Percentiles rank a stretch among this genome's conserved stretches.
Conservation (phyloP, 371 early-diverging fungal species). For the Syncephalastrum sp. region DNA sequence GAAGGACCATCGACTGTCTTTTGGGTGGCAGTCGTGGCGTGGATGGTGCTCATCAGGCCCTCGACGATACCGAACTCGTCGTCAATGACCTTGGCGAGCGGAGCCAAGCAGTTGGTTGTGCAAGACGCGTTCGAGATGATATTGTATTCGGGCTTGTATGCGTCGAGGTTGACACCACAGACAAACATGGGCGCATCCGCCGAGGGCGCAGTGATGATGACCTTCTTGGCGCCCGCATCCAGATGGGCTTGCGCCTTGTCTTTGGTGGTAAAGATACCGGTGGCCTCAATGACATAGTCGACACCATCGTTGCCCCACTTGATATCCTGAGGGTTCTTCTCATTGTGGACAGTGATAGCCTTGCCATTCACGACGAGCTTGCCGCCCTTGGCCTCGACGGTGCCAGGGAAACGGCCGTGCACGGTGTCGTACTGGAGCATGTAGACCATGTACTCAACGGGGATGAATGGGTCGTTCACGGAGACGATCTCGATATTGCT, state of each 20-base stretch:
- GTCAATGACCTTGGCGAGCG: constrained; percentile 97
- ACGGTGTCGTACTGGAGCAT: constrained; percentile 98
- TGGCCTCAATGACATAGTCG: constrained; percentile 97
- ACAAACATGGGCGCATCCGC: constrained; percentile 87
- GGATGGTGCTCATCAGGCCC: constrained; percentile 95
- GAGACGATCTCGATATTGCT: constrained; percentile 85
- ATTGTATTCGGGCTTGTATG: constrained; percentile 81
- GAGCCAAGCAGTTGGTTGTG: constrained; percentile 99
- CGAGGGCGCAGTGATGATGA: constrained; percentile 98
- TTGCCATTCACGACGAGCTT: constrained; percentile 88
- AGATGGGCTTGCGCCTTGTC: constrained; percentile 91
- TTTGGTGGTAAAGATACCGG: constrained; percentile 95
- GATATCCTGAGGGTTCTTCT: constrained; percentile 83
- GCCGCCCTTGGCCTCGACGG: constrained; percentile 75
- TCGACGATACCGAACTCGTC: constrained; percentile 91
- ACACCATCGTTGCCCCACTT: constrained; percentile 90
- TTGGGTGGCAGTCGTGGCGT: constrained; percentile 98
- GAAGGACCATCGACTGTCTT: constrained; percentile 99
- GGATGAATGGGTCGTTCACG: constrained; percentile 99
- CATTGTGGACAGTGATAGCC: constrained; percentile 72
- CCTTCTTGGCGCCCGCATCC: constrained; percentile 95
- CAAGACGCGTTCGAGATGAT: constrained; percentile 99
- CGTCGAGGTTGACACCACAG: constrained; percentile 93
- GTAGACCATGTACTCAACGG: constrained; percentile 96
- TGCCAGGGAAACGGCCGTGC: constrained; percentile 91